Percentiles rank a stretch among this genome's conserved stretches.
phyloP scores from a whole-genome alignment of 2,329 filamentous ascomycete genomes.

The Penicillium corylophilum region DNA sequence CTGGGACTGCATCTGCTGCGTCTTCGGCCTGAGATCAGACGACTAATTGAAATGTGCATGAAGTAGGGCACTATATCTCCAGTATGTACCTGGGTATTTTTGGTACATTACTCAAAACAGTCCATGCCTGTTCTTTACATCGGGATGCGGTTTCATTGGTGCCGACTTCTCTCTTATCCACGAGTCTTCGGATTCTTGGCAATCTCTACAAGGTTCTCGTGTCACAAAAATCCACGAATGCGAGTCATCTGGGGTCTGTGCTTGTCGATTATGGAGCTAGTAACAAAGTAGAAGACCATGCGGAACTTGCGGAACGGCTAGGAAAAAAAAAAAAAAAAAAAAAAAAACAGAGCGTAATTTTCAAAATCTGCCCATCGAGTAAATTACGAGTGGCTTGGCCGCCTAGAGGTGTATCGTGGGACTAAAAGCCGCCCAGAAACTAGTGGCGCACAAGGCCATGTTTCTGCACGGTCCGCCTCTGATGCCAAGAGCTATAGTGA shows the following conservation, averaged over 20 bases:
- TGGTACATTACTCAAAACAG: neutral
- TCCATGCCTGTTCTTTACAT: neutral
- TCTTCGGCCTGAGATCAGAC: neutral
- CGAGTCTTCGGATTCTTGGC: neutral
- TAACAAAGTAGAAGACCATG: neutral
- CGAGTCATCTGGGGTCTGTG: neutral
- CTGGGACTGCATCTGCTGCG: neutral
- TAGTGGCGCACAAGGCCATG: neutral
- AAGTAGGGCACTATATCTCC: neutral
- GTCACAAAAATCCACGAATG: neutral
- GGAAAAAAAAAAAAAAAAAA: neutral
- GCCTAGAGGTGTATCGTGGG: too few relatives aligned
- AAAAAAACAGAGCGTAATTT: neutral
- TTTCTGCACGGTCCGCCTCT: neutral
- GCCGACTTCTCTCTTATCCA: neutral
- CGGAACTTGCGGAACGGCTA: neutral
- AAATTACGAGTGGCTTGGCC: too few relatives aligned
- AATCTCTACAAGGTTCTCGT: neutral
- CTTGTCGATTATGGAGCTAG: neutral
- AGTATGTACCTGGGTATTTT: too few relatives aligned
- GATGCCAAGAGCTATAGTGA: conserved; percentile 5
- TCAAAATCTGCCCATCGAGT: too few relatives aligned
- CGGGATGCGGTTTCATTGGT: neutral
- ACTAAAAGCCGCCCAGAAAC: too few relatives aligned
- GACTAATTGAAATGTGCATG: neutral